Percentiles rank a stretch among this genome's conserved stretches.
These are phyloP conservation scores for Cubamyces sp. DNA, from an alignment of 768 basidiomycete genomes.

Conservation along the genomic window DNA sequence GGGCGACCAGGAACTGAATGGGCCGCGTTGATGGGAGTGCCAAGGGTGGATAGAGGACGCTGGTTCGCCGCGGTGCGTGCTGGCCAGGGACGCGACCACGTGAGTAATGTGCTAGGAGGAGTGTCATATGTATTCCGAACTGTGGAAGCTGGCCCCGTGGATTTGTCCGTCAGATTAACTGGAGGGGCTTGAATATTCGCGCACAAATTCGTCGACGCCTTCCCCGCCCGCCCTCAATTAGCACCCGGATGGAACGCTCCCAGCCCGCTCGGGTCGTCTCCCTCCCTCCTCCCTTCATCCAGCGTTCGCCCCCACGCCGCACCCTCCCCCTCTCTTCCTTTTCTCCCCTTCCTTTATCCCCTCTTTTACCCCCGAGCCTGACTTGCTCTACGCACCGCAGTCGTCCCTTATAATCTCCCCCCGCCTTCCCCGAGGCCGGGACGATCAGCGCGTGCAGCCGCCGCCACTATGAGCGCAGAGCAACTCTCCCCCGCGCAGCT, in stretches of 20 bases:
- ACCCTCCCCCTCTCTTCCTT: constrained; percentile 7
- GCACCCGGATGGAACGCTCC: constrained; percentile 19
- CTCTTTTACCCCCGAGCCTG: constrained; percentile 1
- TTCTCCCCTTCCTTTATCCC: constrained; percentile 6
- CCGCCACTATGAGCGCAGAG: constrained; percentile 15
- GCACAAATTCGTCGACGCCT: constrained; percentile 13
- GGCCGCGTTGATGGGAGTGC: background rate
- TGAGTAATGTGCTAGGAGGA: background rate
- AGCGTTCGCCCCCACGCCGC: constrained; percentile 11
- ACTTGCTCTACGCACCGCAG: constrained; percentile 1
- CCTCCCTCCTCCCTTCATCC: constrained; percentile 17
- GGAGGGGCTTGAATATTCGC: constrained; percentile 7
- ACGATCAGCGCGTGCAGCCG: constrained; percentile 10
- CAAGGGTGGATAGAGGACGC: background rate
- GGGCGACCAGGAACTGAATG: too few relatives aligned
- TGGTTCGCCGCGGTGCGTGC: background rate
- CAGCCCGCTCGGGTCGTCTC: constrained; percentile 15
- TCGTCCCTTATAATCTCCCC: constrained; percentile 12
- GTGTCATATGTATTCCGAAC: constrained; percentile 6
- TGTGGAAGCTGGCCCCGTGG: background rate
- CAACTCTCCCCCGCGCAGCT: constrained; percentile 16
- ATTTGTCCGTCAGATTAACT: constrained; percentile 6
- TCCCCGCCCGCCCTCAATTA: constrained; percentile 23
- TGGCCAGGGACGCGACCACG: constrained; percentile 4
- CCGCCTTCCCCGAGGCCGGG: constrained; percentile 9